Evolutionary conservation across 2,329 filamentous ascomycete species (phyloP), one percentile per base, ranked within the genome.

Genomic region (Dothistroma septosporum): DNA sequence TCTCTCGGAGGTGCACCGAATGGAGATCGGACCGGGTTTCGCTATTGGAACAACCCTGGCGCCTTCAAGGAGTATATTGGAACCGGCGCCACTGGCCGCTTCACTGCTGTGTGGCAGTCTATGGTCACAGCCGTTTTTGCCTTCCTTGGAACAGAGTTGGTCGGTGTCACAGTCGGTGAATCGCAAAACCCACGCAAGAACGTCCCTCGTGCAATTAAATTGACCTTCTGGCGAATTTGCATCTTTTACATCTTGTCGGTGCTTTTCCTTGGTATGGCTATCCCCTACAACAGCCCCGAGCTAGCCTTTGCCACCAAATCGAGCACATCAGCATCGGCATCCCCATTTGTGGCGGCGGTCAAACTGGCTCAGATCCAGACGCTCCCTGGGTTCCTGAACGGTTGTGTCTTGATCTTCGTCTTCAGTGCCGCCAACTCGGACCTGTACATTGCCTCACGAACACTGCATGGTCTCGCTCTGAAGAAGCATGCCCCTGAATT

Each of bases 141-240:
- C 59, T 92, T 90, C 72, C 82, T 92, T 4, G 89, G 88, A 61
- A 89, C 88, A 2, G 89, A 92, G 71, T 79, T 91, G 48, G 87
- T 91, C 55, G 89, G 88, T 76, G 87, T 92, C 14, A 92, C 89
- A 0, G 88, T 91, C 35, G 89, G 87, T 57, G 68, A 70, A 53
- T 88, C 89, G 0, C 87, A 91, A 76, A 92, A 92, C 76, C 90
- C 90, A 0, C 85, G 89, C 72, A 64, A 84, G 74, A 89, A 86
- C 16, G 87, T 93, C 63, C 90, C 90, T 7, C 85, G 86, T 61
- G 89, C 89, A 57, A 92, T 92, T 79, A 88, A 86, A 73, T 81
- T 91, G 54, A 92, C 89, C 66, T 92, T 92, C 76, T 92, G 85
- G 79, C 89, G 90, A 60, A 92, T 93, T 73, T 76, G 91, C 66